Conservation (phyloP, 2,329 filamentous ascomycete genomes). For the Scedosporium apiospermum region DNA sequence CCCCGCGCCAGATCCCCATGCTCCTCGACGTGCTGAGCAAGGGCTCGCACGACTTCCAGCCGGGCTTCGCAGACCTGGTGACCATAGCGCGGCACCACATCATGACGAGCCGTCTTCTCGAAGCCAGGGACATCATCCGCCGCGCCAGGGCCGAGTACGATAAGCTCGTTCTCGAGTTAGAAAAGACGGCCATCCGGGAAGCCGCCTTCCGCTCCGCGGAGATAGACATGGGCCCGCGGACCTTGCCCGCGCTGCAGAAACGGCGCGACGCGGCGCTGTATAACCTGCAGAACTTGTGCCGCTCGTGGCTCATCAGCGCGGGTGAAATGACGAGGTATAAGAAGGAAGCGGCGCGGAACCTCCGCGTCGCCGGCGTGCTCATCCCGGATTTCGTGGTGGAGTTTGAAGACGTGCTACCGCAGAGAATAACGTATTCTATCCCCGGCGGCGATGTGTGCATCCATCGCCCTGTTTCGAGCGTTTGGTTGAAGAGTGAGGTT, state of each 20-base stretch:
- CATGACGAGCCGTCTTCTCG: not conserved
- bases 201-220: constrained; percentile 5
- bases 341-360: constrained; percentile 8
- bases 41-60: constrained; percentile 44
- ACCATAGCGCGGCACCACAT: constrained; percentile 10
- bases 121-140: not conserved
- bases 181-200: constrained; percentile 13
- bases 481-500: not conserved
- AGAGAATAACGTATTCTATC: constrained; percentile 6
- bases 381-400: constrained; percentile 35
- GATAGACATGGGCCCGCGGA: not conserved
- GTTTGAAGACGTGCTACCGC: constrained; percentile 35
- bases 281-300: not conserved
- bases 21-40: constrained; percentile 53
- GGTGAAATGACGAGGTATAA: not conserved
- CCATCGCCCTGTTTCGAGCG: constrained; percentile 11
- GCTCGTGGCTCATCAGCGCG: not conserved
- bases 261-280: not conserved
- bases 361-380: constrained; percentile 10
- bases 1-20: constrained; percentile 31
- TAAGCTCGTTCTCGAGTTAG: constrained; percentile 11
- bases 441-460: not conserved
- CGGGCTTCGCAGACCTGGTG: constrained; percentile 47
- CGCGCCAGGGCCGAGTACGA: constrained; percentile 13
- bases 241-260: constrained; percentile 10